Percentiles rank a stretch among this genome's conserved stretches.
These are phyloP conservation scores for Scutellaria galericulata DNA, from an alignment of 257 asterid species.

Conservation along the genomic window DNA sequence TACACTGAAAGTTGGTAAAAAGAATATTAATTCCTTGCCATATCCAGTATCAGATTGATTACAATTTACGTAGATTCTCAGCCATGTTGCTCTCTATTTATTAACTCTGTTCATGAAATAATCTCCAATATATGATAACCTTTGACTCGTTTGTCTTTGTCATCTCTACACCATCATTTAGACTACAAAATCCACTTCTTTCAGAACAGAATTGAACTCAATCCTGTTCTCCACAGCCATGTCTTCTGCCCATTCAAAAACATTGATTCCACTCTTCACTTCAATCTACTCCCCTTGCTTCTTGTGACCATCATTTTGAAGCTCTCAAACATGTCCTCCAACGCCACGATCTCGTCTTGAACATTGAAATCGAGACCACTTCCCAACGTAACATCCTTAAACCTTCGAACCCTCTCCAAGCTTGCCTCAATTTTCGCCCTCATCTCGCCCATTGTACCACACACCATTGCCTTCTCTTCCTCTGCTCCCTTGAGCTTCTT, in stretches of 20 bases:
- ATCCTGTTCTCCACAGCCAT: background rate
- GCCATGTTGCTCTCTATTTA: conserved; percentile 4
- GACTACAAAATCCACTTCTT: conserved; percentile 1
- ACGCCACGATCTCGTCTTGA: conserved; percentile 20
- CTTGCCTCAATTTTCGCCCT: conserved; percentile 20
- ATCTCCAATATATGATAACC: background rate
- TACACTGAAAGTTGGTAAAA: conserved; percentile 2
- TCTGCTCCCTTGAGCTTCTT: conserved; percentile 7
- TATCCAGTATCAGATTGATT: conserved; percentile 26
- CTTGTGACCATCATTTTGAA: background rate
- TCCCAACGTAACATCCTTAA: background rate
- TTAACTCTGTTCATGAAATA: background rate
- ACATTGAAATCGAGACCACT: background rate
- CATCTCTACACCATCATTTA: conserved; percentile 4
- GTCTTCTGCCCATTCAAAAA: conserved; percentile 31
- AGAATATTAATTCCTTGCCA: conserved; percentile 1
- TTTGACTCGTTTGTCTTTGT: background rate
- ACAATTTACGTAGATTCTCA: conserved; percentile 21
- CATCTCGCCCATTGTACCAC: conserved; percentile 15
- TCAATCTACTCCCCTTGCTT: conserved; percentile 7
- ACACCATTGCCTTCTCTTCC: conserved; percentile 1
- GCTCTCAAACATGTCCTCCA: conserved; percentile 30
- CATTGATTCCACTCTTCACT: conserved; percentile 37
- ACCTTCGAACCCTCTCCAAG: conserved; percentile 2
- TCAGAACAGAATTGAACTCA: conserved; percentile 10